Evolutionary conservation across 257 asterid genomes (phyloP), one percentile per base, ranked within the genome.

Genomic region (Nemophila menziesii): DNA sequence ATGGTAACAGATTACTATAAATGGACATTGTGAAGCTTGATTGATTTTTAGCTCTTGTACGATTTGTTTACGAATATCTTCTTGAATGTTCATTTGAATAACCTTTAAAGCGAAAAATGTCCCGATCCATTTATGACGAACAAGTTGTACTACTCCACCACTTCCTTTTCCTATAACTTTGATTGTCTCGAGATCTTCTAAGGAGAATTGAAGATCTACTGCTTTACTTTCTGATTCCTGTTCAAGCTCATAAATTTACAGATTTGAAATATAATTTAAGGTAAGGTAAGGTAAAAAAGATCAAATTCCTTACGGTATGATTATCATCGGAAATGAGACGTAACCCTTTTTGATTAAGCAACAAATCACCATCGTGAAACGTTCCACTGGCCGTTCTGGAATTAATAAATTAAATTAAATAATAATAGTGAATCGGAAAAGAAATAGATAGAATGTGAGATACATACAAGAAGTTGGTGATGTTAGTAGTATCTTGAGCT

Each of bases 121-220:
- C 52, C 98, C 98, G 44, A 70, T 79, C 98, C 98, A 89, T 69
- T 89, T 80, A 64, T 89, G 96, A 22, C 87, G 93, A 56, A 80
- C 96, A 72, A 89, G 98, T 53, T 89, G 98, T 65, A 89, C 98
- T 24, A 84, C 82, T 22, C 96, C 98, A 18, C 96, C 96, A 58
- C 98, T 84, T 67, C 98, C 96, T 65, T 89, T 89, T 60, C 98
- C 98, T 39, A 89, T 84, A 54, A 89, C 98, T 77, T 80, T 84
- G 66, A 84, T 67, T 43, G 96, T 84, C 78, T 84, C 94, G 48
- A 89, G 94, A 56, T 89, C 98, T 69, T 84, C 96, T 68, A 80
- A 54, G 0, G 94, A 84, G 73, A 80, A 76, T 33, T 84, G 98
- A 55, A 84, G 93, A 66, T 89, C 93, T 43, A 75, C 43, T 60